Evolutionary conservation across 305 asterid genomes (phyloP).

Genomic region (Lippia alba): DNA sequence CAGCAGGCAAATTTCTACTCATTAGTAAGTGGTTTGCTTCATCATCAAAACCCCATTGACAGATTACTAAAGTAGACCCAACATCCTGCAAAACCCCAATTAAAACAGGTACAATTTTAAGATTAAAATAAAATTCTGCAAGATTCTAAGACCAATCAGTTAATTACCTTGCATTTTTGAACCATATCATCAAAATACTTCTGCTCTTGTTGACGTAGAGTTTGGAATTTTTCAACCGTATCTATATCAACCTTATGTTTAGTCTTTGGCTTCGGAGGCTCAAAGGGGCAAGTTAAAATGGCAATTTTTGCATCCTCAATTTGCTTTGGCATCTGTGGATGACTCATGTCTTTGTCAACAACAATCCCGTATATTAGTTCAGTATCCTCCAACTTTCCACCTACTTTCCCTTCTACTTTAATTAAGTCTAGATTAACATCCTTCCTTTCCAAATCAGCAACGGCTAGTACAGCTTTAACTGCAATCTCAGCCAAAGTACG

Average conservation of each 20-base stretch:
- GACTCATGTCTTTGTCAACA: slow-evolving; percentile 97
- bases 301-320: slow-evolving; percentile 91
- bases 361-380: slow-evolving; percentile 86
- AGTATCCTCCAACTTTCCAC: slow-evolving; percentile 96
- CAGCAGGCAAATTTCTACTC: slow-evolving; percentile 94
- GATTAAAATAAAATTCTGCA: not conserved
- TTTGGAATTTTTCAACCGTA: slow-evolving; percentile 87
- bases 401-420: slow-evolving; percentile 96
- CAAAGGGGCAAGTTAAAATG: slow-evolving; percentile 93
- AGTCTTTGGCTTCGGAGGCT: slow-evolving; percentile 98
- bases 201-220: slow-evolving; percentile 80
- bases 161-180: slow-evolving; percentile 84
- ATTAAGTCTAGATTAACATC: slow-evolving; percentile 92
- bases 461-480: slow-evolving; percentile 92
- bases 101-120: too few relatives aligned
- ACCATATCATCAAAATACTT: slow-evolving; percentile 97
- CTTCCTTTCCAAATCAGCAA: slow-evolving; percentile 94
- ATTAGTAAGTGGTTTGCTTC: slow-evolving; percentile 94
- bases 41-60: slow-evolving; percentile 99
- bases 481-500: slow-evolving; percentile 96
- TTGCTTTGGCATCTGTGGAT: slow-evolving; percentile 98
- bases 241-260: slow-evolving; percentile 99
- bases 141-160: slow-evolving; percentile 3
- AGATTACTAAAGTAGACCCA: slow-evolving; percentile 92
- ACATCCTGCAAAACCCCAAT: slow-evolving; percentile 62